Evolutionary conservation across 2,329 filamentous ascomycete species (phyloP), one percentile per base, ranked within the genome.

Genomic region (Alternaria hordeiaustralica): DNA sequence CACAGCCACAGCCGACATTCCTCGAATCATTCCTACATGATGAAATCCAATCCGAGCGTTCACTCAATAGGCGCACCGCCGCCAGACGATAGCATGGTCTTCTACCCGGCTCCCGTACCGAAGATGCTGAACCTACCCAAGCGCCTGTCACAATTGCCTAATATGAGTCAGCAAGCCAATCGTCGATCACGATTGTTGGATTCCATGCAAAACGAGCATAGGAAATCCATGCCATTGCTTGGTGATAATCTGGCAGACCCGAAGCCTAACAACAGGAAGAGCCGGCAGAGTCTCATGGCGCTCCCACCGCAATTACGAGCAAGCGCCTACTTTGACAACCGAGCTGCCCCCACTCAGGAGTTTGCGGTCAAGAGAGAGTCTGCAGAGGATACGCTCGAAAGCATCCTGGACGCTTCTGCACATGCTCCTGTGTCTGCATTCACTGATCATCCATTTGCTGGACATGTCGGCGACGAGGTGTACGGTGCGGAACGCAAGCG

Each of bases 81-180:
- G 25, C 90, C 90, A 2, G 90, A 89, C 5, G 89, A 95, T 69
- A 85, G 90, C 71, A 97, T 98, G 92, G 88, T 97, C 10, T 98
- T 91, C 80, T 99, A 99, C 78, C 96, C 96, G 13, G 96, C 96
- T 4, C 94, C 93, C 1, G 96, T 99, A 3, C 96, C 96, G 4
- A 90, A 92, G 66, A 94, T 97, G 90, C 86, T 99, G 61, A 98
- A 97, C 72, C 83, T 99, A 12, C 96, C 96, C 1, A 93, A 94
- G 47, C 92, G 93, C 72, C 83, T 98, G 55, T 97, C 94, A 1
- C 92, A 90, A 72, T 86, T 89, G 56, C 89, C 91, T 9, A 87
- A 90, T 57, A 82, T 87, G 3, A 82, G 85, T 10, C 85, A 89
- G 6, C 86, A 89, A 59, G 90, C 93, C 60, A 87, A 89, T 69